phyloP scores from a whole-genome alignment of 306 rosid genomes.

The Vigna angularis region DNA sequence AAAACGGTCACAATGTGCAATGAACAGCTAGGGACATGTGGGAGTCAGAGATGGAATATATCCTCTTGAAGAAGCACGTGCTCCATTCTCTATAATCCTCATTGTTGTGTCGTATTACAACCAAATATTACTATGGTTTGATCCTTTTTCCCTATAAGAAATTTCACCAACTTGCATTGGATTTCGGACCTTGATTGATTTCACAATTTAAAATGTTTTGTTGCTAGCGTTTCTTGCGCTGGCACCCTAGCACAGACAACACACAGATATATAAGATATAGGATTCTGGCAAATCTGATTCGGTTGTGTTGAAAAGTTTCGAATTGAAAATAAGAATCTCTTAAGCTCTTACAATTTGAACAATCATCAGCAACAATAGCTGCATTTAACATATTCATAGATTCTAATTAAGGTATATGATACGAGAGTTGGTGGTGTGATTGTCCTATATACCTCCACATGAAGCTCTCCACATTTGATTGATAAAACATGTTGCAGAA shows the following conservation, averaged over 20 bases:
- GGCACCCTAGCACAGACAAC: slow-evolving; percentile 13
- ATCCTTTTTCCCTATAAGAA: slow-evolving; percentile 14
- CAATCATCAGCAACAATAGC: slow-evolving; percentile 42
- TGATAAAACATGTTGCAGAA: background rate
- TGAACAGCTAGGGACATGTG: slow-evolving; percentile 39
- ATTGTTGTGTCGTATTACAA: slow-evolving; percentile 3
- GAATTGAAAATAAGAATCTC: slow-evolving; percentile 11
- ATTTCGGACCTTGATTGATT: slow-evolving; percentile 23
- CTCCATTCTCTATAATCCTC: slow-evolving; percentile 29
- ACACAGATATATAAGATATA: background rate
- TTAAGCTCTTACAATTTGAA: background rate
- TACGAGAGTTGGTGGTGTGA: background rate
- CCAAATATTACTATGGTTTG: slow-evolving; percentile 5
- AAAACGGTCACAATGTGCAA: slow-evolving; percentile 50
- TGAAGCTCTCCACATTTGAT: slow-evolving; percentile 28
- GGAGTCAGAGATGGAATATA: slow-evolving; percentile 44
- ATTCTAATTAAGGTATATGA: slow-evolving; percentile 18
- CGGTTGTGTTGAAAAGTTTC: slow-evolving; percentile 18
- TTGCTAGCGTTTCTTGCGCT: slow-evolving; percentile 22
- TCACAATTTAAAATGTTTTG: slow-evolving; percentile 10
- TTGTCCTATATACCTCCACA: slow-evolving; percentile 22
- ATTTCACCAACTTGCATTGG: slow-evolving; percentile 41
- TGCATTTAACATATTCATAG: slow-evolving; percentile 31
- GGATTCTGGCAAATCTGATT: slow-evolving; percentile 15
- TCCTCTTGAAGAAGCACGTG: slow-evolving; percentile 44